phyloP scores from a whole-genome alignment of 73 alveolate genomes.

The Uronychia binucleata region DNA sequence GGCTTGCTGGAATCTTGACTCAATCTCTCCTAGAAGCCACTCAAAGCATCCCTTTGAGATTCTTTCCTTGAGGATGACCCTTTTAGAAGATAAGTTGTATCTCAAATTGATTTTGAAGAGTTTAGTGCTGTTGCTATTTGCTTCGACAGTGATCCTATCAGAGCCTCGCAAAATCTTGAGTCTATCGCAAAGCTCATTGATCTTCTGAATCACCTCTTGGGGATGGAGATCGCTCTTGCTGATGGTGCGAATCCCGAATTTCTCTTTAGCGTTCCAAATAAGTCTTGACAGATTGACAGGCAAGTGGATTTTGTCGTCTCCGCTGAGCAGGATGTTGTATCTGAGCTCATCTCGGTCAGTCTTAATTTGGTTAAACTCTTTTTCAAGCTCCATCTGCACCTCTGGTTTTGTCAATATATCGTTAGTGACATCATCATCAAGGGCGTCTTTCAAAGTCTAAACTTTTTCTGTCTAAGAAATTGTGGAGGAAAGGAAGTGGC shows the following conservation, averaged over 20 bases:
- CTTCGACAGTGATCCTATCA: conserved; percentile 69
- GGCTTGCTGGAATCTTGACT: conserved; percentile 76
- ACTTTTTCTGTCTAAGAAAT: conserved; percentile 7
- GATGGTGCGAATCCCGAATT: conserved; percentile 64
- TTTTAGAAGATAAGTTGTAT: conserved; percentile 80
- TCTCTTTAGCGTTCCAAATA: conserved; percentile 82
- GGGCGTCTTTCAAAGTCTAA: conserved; percentile 46
- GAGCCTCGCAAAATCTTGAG: conserved; percentile 71
- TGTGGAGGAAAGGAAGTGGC: conserved; percentile 50
- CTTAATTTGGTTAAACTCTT: conserved; percentile 75
- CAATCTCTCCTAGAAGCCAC: conserved; percentile 94
- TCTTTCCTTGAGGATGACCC: conserved; percentile 81
- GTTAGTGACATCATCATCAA: conserved; percentile 70
- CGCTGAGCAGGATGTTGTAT: conserved; percentile 65
- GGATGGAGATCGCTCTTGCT: conserved; percentile 82
- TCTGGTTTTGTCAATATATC: conserved; percentile 45
- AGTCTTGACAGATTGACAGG: conserved; percentile 93
- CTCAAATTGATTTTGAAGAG: conserved; percentile 88
- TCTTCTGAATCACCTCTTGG: conserved; percentile 65
- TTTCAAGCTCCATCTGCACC: conserved; percentile 50
- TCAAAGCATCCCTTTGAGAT: conserved; percentile 88
- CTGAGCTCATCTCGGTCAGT: conserved; percentile 81
- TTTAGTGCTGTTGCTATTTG: conserved; percentile 81
- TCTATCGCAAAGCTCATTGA: conserved; percentile 63
- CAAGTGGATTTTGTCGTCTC: conserved; percentile 88